Evolutionary conservation across 1,284 basidiomycete species (phyloP).

Genomic region (Cryptococcus maquisensis): DNA sequence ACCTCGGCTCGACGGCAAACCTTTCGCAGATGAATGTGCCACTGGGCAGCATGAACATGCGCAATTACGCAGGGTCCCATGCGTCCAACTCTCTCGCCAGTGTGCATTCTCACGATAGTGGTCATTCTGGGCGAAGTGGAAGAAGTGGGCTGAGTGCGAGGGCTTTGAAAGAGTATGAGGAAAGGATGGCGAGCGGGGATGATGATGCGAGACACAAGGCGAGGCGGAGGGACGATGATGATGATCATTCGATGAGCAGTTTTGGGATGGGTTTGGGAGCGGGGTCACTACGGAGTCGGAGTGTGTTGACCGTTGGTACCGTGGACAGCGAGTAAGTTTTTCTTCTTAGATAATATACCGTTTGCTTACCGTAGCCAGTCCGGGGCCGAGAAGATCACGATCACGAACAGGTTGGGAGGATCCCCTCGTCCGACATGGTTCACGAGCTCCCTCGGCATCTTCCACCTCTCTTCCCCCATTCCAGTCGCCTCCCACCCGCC

Average conservation of each 20-base stretch:
- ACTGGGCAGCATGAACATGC: background rate
- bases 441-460: constrained; percentile 63
- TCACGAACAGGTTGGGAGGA: constrained; percentile 24
- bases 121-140: constrained; percentile 8
- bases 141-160: constrained; percentile 16
- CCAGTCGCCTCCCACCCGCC: constrained; percentile 34
- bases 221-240: constrained; percentile 74
- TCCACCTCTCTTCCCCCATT: constrained; percentile 65
- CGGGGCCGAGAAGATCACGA: constrained; percentile 61
- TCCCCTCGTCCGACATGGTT: constrained; percentile 31
- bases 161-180: constrained; percentile 30
- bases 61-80: constrained; percentile 8
- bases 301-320: constrained; percentile 40
- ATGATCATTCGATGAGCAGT: constrained; percentile 84
- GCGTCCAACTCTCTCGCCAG: constrained; percentile 10
- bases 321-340: constrained; percentile 46
- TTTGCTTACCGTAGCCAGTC: constrained; percentile 62
- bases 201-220: constrained; percentile 60
- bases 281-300: constrained; percentile 56
- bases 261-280: constrained; percentile 76
- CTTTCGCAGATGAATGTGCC: background rate
- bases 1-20: background rate
- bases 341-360: background rate
- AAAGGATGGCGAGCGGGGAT: constrained; percentile 7
- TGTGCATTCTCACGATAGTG: constrained; percentile 17